These are phyloP conservation scores for Nicotiana noctiflora DNA, from an alignment of 257 asterid species.

Conservation along the genomic window DNA sequence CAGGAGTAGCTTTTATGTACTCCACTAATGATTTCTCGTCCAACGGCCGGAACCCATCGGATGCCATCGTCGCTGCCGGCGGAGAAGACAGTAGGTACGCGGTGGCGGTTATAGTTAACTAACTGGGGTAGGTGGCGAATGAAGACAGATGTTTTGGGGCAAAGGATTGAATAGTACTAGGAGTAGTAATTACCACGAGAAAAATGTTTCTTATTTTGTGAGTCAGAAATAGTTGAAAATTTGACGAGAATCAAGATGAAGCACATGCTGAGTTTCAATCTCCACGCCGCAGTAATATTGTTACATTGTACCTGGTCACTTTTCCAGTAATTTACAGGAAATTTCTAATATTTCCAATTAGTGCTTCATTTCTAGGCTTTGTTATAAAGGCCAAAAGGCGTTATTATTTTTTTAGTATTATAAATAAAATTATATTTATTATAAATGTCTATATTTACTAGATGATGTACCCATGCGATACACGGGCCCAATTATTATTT, in stretches of 20 bases:
- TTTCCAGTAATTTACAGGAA: background rate
- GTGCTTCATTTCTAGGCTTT: background rate
- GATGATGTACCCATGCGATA: no score
- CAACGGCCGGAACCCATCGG: slow-evolving; percentile 59
- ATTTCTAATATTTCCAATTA: background rate
- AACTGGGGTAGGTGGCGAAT: slow-evolving; percentile 8
- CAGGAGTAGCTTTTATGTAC: slow-evolving; percentile 67
- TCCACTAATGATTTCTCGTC: slow-evolving; percentile 68
- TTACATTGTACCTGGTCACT: slow-evolving; percentile 14
- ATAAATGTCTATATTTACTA: no score
- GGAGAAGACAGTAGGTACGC: background rate
- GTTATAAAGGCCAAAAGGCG: background rate
- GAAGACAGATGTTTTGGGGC: background rate
- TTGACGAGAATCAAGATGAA: background rate
- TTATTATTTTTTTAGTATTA: no score
- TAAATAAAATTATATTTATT: no score
- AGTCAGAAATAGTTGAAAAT: background rate
- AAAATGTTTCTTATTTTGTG: background rate
- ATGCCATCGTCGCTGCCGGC: slow-evolving; percentile 28
- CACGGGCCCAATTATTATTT: no score
- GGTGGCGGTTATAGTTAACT: background rate
- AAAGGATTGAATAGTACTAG: background rate
- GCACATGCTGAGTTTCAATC: background rate
- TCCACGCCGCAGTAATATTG: background rate
- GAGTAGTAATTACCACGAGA: background rate